These are phyloP conservation scores for Coemansia sp. DNA, from an alignment of 192 early-diverging fungal species.

Conservation along the genomic window DNA sequence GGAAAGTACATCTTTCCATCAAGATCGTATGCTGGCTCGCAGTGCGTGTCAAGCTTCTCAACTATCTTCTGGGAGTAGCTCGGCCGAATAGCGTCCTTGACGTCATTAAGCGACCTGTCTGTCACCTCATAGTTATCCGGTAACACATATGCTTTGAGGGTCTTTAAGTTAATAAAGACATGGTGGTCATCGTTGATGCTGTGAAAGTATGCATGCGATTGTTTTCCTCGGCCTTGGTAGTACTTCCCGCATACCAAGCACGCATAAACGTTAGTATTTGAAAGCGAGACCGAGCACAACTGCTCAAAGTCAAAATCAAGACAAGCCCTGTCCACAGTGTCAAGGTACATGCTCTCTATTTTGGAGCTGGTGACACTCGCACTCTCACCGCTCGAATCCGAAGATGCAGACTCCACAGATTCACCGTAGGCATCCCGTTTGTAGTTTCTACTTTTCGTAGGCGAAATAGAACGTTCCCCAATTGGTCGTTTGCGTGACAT, in stretches of 20 bases:
- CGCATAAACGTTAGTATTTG: conserved; percentile 91
- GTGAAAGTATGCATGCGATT: conserved; percentile 94
- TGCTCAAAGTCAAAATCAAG: conserved; percentile 99
- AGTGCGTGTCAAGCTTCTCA: conserved; percentile 60
- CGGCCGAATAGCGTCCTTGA: conserved; percentile 87
- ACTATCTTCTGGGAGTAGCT: conserved; percentile 72
- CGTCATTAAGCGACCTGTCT: conserved; percentile 84
- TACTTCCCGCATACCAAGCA: conserved; percentile 97
- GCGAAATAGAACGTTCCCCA: background rate
- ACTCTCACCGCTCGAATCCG: background rate
- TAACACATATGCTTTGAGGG: conserved; percentile 82
- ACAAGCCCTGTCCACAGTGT: conserved; percentile 79
- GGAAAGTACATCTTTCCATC: conserved; percentile 81
- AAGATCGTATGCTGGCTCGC: conserved; percentile 68
- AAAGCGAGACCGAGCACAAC: conserved; percentile 91
- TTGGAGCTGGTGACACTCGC: background rate
- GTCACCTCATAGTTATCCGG: conserved; percentile 92
- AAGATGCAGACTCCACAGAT: background rate
- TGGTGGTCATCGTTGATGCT: conserved; percentile 93
- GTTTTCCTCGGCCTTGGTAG: conserved; percentile 86
- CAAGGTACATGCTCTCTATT: conserved; percentile 65
- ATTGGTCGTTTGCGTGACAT: background rate
- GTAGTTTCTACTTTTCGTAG: background rate
- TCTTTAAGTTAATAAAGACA: conserved; percentile 89
- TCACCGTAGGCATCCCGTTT: background rate